Evolutionary conservation across 352 stramenopile species (phyloP).

Genomic region (Phytopythium ostracodes): DNA sequence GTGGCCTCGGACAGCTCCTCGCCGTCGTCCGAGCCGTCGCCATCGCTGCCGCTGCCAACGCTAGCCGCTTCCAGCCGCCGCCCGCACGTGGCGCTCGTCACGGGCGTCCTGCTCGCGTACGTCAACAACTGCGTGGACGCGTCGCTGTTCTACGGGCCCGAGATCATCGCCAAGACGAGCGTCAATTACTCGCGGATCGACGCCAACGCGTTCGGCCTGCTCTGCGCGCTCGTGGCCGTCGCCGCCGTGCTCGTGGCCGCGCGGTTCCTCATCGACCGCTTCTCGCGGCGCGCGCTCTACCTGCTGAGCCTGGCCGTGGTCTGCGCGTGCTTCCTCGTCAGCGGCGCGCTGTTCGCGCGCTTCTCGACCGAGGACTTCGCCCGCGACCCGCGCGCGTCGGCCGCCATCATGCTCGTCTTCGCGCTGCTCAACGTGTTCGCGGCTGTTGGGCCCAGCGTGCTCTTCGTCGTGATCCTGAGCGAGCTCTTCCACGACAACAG

Average conservation of each 20-base stretch:
- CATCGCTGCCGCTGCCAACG: neutral
- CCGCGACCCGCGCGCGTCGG: constrained; percentile 31
- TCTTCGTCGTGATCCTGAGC: constrained; percentile 84
- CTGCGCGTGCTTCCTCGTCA: constrained; percentile 61
- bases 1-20: neutral
- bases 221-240: constrained; percentile 63
- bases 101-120: constrained; percentile 77
- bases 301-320: constrained; percentile 69
- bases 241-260: constrained; percentile 64
- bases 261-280: constrained; percentile 64
- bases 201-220: constrained; percentile 75
- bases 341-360: constrained; percentile 57
- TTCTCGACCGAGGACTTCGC: constrained; percentile 67
- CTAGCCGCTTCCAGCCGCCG: constrained; percentile 5
- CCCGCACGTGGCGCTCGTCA: constrained; percentile 58
- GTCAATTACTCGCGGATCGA: constrained; percentile 49
- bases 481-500: constrained; percentile 82
- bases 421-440: constrained; percentile 71
- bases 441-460: constrained; percentile 66
- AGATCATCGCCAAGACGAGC: constrained; percentile 77
- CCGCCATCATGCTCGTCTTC: constrained; percentile 63
- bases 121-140: constrained; percentile 87
- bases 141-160: constrained; percentile 84
- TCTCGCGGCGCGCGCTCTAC: constrained; percentile 63
- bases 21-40: neutral